Evolutionary conservation across 1,139 yeast species (phyloP), one percentile per base, ranked within the genome.

Genomic region (Kurtzmaniella quercitrusa): DNA sequence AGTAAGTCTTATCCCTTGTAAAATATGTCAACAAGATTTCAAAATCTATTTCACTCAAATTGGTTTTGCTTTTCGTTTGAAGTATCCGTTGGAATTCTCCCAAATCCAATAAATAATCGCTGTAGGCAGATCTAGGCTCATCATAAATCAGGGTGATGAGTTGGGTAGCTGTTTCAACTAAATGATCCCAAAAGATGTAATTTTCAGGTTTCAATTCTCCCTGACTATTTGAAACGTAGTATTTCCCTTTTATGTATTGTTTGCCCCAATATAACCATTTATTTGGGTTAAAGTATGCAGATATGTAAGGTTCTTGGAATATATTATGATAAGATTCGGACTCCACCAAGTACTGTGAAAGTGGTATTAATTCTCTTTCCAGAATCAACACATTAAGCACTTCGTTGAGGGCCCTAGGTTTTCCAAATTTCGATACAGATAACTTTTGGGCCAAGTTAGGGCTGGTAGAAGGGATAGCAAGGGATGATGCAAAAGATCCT

Each of bases 371-470:
- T 2, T 46, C 42, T 38, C 54, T 52, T 16, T 49, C 39, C 5
- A 35, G 38, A 8, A 63, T 58, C 36, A 68, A 50, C 40, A 66
- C 72, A 14, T 56, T 43, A 8, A 68, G 41, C 0, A 65, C 54
- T 6, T 45, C 36, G 0, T 52, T 55, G 26, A 69, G 33, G 18
- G 61, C 47, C 35, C 51, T 45, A 0, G 75, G 75, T 21, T 50
- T 47, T 0, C 74, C 74, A 42, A 61, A 57, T 0, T 53, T 48
- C 1, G 68, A 62, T 5, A 66, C 41, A 8, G 57, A 47, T 35
- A 69, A 50, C 8, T 45, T 40, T 15, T 50, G 51, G 1, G 44
- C 33, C 33, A 67, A 46, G 15, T 48, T 52, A 2, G 67, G 66
- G 19, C 53, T 47, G 21, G 45, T 48, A 2, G 62, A 49, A 3